A percentile compares a stretch with the other conserved stretches of the same genome.
Evolutionary conservation across 2,329 filamentous ascomycete species (phyloP).

Genomic region (Sphaceloma murrayae): DNA sequence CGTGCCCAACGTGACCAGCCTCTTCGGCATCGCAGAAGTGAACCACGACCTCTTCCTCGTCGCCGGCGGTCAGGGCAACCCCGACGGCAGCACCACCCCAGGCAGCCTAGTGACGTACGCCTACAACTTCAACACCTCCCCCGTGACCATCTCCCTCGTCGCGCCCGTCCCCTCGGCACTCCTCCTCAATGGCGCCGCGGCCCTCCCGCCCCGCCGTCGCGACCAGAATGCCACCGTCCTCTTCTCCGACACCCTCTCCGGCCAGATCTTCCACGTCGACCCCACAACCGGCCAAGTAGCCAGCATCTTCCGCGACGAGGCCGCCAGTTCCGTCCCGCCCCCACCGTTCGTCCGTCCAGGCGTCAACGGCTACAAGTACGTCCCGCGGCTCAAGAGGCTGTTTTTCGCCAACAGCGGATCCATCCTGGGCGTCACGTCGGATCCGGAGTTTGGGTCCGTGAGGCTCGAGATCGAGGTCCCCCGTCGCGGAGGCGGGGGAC

Average conservation of each 20-base stretch:
- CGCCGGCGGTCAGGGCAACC: background rate
- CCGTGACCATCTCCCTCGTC: constrained; percentile 3
- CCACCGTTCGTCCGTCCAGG: constrained; percentile 4
- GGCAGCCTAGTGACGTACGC: constrained; percentile 1
- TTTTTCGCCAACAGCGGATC: constrained; percentile 8
- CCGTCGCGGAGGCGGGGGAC: background rate
- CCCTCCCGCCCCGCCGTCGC: constrained; percentile 3
- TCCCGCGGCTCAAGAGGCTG: background rate
- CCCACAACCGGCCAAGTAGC: constrained; percentile 1
- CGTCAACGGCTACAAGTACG: constrained; percentile 11
- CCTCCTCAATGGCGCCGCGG: constrained; percentile 2
- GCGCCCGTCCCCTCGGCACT: background rate
- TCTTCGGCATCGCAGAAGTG: background rate
- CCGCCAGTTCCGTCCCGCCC: background rate
- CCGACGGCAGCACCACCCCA: background rate
- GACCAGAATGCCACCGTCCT: constrained; percentile 2
- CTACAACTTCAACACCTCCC: constrained; percentile 5
- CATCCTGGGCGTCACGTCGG: constrained; percentile 2
- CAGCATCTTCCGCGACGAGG: constrained; percentile 10
- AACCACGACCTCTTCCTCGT: constrained; percentile 2
- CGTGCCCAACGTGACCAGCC: background rate
- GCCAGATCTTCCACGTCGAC: constrained; percentile 12
- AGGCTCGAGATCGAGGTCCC: constrained; percentile 6
- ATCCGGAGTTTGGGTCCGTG: constrained; percentile 4
- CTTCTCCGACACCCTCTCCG: constrained; percentile 6